A percentile compares a stretch with the other conserved stretches of the same genome.
Conservation (phyloP, 2,329 filamentous ascomycete genomes). For the Trichoderma sp. region DNA sequence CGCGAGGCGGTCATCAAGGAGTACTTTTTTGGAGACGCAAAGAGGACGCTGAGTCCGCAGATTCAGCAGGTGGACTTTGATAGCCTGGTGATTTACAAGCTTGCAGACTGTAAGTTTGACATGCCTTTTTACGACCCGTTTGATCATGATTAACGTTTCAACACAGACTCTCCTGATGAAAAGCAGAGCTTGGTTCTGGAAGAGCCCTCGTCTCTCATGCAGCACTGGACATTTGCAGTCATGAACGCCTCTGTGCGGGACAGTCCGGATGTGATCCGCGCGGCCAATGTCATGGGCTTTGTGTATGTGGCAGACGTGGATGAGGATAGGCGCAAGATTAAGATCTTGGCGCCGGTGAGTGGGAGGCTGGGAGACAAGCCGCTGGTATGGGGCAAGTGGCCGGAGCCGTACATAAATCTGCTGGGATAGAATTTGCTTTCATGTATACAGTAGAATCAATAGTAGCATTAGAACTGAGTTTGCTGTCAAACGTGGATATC, state of each 20-base stretch:
- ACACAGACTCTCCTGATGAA: constrained; percentile 34
- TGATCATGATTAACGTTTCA: neutral
- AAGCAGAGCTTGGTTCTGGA: constrained; percentile 62
- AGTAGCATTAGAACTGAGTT: neutral
- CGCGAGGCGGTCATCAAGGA: constrained; percentile 80
- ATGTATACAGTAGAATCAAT: neutral
- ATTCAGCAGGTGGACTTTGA: constrained; percentile 83
- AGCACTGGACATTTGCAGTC: constrained; percentile 83
- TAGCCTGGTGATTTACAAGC: constrained; percentile 72
- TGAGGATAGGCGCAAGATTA: constrained; percentile 77
- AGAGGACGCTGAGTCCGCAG: constrained; percentile 79
- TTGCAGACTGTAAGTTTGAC: constrained; percentile 59
- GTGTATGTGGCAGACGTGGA: constrained; percentile 93
- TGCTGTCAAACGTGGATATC: neutral
- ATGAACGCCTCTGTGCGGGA: constrained; percentile 76
- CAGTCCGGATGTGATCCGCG: constrained; percentile 70
- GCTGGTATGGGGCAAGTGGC: constrained; percentile 83
- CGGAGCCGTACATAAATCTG: constrained; percentile 79
- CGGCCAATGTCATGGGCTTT: constrained; percentile 87
- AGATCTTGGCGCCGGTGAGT: constrained; percentile 81
- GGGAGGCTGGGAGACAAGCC: constrained; percentile 79
- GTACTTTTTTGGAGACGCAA: constrained; percentile 89
- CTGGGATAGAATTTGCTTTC: constrained; percentile 52
- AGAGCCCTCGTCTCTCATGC: constrained; percentile 67
- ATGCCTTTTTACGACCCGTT: neutral